Evolutionary conservation across 306 rosid species (phyloP).

Genomic region (Arachis hypogaea): DNA sequence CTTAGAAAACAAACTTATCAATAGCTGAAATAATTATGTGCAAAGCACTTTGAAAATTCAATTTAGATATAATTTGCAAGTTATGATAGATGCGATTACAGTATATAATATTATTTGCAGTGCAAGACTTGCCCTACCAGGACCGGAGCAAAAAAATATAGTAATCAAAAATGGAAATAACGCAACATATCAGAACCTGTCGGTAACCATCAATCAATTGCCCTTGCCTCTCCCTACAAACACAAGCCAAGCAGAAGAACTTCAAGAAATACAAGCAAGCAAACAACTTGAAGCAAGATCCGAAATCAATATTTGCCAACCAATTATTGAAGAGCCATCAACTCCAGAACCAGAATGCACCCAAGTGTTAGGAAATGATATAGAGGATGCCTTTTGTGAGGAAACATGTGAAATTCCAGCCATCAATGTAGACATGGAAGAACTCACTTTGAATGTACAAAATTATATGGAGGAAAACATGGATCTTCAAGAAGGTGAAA

Average conservation of each 20-base stretch:
- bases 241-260: conserved; percentile 42
- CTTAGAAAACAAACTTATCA: conserved; percentile 29
- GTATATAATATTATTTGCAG: conserved; percentile 56
- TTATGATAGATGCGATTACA: conserved; percentile 44
- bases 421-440: conserved; percentile 69
- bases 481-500: conserved; percentile 74
- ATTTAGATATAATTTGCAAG: conserved; percentile 15
- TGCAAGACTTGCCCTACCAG: conserved; percentile 91
- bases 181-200: conserved; percentile 42
- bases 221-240: conserved; percentile 56
- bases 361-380: conserved; percentile 52
- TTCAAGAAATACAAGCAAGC: conserved; percentile 41
- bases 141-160: conserved; percentile 70
- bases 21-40: conserved; percentile 31
- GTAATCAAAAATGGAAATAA: conserved; percentile 48
- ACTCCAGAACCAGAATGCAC: conserved; percentile 72
- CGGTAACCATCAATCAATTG: conserved; percentile 37
- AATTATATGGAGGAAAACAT: conserved; percentile 67
- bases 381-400: conserved; percentile 67
- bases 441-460: conserved; percentile 66
- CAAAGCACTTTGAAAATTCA: conserved; percentile 32
- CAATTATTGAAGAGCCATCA: conserved; percentile 85
- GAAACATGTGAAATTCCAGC: conserved; percentile 73
- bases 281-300: conserved; percentile 43
- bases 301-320: conserved; percentile 52